Evolutionary conservation across 331 rosid species (phyloP), one percentile per base, ranked within the genome.

Genomic region (Phaseolus coccineus): DNA sequence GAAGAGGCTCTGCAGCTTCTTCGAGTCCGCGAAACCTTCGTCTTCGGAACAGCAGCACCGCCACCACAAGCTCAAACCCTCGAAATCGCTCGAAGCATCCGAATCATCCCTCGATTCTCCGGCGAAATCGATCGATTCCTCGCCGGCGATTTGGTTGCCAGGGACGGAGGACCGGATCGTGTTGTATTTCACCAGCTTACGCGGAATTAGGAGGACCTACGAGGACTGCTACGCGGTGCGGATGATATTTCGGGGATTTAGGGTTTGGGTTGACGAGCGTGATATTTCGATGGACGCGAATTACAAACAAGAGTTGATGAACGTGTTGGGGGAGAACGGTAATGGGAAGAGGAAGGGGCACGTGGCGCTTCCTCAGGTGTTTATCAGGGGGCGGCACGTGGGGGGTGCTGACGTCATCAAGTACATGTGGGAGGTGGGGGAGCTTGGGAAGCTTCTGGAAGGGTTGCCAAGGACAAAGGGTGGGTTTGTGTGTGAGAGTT

Each of bases 261-360:
- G 98, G 87, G 93, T 96, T 68, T 93, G 99, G 98, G 90, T 96
- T 6, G 99, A 96, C 7, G 99, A 96, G 70, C 78, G 99, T 1
- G 99, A 96, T 14, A 78, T 93, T 6, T 91, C 97, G 2, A 93
- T 96, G 97, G 99, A 96, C 74, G 81, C 87, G 3, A 87, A 77
- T 1, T 96, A 90, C 46, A 73, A 62, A 80, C 90, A 81, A 51
- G 99, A 96, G 84, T 76, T 96, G 87, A 91, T 89, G 84, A 73
- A 84, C 80, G 90, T 90, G 22, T 22, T 96, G 77, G 93, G 91
- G 0, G 89, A 37, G 83, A 62, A 86, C 73, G 89, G 85, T 73
- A 88, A 86, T 73, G 89, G 86, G 73, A 88, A 84, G 8, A 70
- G 13, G 83, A 79, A 48, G 80, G 72, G 55, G 22, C 72, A 85